Evolutionary conservation across 768 basidiomycete genomes (phyloP), one percentile per base, ranked within the genome.

Genomic region (Suillus americanus): DNA sequence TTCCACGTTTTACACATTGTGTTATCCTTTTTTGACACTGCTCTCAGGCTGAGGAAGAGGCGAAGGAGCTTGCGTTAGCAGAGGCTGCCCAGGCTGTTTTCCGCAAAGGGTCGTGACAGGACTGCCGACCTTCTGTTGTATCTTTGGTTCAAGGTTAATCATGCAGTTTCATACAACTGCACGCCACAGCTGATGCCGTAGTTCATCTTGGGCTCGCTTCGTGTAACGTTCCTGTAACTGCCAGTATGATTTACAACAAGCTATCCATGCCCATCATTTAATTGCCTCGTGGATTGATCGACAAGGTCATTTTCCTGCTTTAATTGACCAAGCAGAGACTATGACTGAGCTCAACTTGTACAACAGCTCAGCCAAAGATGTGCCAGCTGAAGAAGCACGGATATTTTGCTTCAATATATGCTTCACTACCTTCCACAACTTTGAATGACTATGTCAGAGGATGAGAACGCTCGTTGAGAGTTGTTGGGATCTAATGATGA

Each of bases 71-170:
- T 33, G 71, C 72, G 20, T 64, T 75, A 64, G 75, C 75, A 2
- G 74, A 74, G 53, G 75, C 75, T 10, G 75, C 75, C 1, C 75
- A 75, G 62, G 68, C 64, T 53, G 71, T 64, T 30, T 68, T 77
- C 9, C 63, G 60, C 28, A 71, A 20, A 55, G 71, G 69, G 43
- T 61, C 62, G 30, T 72, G 65, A 23, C 40, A 28, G 5, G 48
- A 16, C 30, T 33, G 14, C 16, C 5, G 54, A 35, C n/a, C 18
- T 28, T 18, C 37, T 20, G 25, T 13, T 28, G 14, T 23, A 25
- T 25, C 50, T 28, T 56, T 30, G 1, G 16, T 50, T 33, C 60
- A 57, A 51, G n/a, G n/a, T 18, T 33, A 6, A 61, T 23, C 35
- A 33, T 30, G 25, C 55, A 38, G 37, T 18, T 7, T 28, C 12